Evolutionary conservation across 306 rosid species (phyloP), one percentile per base, ranked within the genome.

Genomic region (Gleditsia sinensis): DNA sequence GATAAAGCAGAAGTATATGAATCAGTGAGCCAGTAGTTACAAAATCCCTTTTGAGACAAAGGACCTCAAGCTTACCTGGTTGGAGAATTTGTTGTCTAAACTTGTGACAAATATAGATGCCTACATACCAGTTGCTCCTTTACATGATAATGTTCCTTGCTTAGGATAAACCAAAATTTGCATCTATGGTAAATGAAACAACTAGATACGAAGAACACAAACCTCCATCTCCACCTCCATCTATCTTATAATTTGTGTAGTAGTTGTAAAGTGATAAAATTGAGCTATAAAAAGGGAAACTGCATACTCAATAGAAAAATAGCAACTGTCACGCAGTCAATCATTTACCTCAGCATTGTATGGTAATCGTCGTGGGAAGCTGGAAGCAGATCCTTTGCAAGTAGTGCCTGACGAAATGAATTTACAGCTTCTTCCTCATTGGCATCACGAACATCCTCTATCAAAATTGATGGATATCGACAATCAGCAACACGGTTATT

Each of bases 391-490:
- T 92, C 87, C 55, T 78, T 84, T 4, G 79, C 72, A 63, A 87
- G 78, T 84, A 94, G 76, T 23, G 62, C 71, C 81, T 79, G 82
- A 11, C 92, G 95, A 71, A 94, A 85, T 2, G 79, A 74, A 83
- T 87, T 78, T 24, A 94, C 99, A 10, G 93, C 89, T 81, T 84
- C 81, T 75, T 90, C 99, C 90, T 94, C 99, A 55, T 82, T 83
- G 5, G 99, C 89, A 61, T 94, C 99, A 17, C 99, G 88, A n/a
- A 92, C 86, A 75, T 94, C 97, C 77, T 92, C 87, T n/a, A 88
- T 86, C 69, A 89, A 81, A 75, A 94, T 72, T 53, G 86, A 81
- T 10, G 90, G 66, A 67, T 76, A 84, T n/a, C 84, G 89, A 75
- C 87, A 90, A 85, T 94, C 83, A 1, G 93, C 85, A 9, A 90